Base-by-base conservation (phyloP, 768 basidiomycete genomes). In the Rhizopogon sp. region DNA sequence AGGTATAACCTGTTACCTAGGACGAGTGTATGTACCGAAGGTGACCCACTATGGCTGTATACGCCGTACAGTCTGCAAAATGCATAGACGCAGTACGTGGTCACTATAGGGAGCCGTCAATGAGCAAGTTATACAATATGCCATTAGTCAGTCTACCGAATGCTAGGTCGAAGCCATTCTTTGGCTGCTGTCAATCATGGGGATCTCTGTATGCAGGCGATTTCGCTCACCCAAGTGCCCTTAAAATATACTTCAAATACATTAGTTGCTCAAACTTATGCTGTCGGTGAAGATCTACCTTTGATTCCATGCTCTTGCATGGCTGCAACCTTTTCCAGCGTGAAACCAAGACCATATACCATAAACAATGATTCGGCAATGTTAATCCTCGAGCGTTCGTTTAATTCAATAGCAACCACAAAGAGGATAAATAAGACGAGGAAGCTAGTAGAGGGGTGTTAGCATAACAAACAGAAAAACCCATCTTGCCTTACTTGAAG, bases 261-360 rank as follows among this genome's bases (percentile, higher is more conserved):
- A 28, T 63, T 44, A 64, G 60, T 33, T 13, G n/a, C 25, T 44
- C 37, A 20, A 41, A 11, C n/a, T 11, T 14, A 35, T 17, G 9
- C 2, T 13, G 17, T 28, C 13, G 3, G 11, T 16, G 22, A 47
- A 45, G 22, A 41, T 66, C 40, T 43, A 89, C 94, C 91, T 81
- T 80, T 85, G 46, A 98, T 84, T 4, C 94, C 95, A 65, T 93
- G 93, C 67, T 98, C 94, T 66, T 97, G 91, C 86, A 96, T 93
- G 3, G 93, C 88, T 20, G 95, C 95, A 8, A 95, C 74, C 67
- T 93, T 96, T 66, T 98, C 95, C 17, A 98, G 76, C 0, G 90
- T 82, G 68, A 97, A 98, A 0, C 94, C 94, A 61, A 85, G 71
- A 1, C 81, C 77, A 64, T 87, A 89, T 3, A 82, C 60, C 83